A percentile compares a stretch with the other conserved stretches of the same genome.
Conservation (phyloP, 345 rosid genomes). For the Erysimum cheiranthoides region DNA sequence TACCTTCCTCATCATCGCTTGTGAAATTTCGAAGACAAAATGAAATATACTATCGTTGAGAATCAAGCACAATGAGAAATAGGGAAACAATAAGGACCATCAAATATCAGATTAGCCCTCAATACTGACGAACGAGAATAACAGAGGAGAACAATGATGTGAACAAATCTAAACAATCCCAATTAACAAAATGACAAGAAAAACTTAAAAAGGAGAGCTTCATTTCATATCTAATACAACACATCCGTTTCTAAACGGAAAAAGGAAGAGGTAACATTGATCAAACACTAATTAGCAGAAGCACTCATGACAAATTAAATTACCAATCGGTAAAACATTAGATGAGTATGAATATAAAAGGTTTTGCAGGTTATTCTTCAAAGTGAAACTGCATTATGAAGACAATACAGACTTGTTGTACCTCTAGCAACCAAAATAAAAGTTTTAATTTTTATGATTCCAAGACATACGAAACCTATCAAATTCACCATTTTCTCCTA, state of each 20-base stretch:
- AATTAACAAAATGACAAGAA: not conserved
- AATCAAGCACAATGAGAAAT: not conserved
- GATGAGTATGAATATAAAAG: constrained; percentile 26
- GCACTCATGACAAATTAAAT: constrained; percentile 22
- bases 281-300: constrained; percentile 17
- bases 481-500: constrained; percentile 31
- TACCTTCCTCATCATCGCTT: constrained; percentile 45
- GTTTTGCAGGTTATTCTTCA: constrained; percentile 38
- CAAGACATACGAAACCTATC: constrained; percentile 34
- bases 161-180: not conserved
- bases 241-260: not conserved
- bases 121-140: not conserved
- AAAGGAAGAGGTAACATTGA: constrained; percentile 19
- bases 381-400: constrained; percentile 31
- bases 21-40: not conserved
- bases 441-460: constrained; percentile 38
- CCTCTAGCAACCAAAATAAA: constrained; percentile 26
- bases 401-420: constrained; percentile 31
- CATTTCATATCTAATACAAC: constrained; percentile 35
- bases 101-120: not conserved
- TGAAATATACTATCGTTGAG: not conserved
- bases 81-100: not conserved
- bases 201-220: not conserved
- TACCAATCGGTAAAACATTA: constrained; percentile 8
- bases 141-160: not conserved